Evolutionary conservation across 768 basidiomycete species (phyloP), one percentile per base, ranked within the genome.

Genomic region (Pleurotus citrinopileatus): DNA sequence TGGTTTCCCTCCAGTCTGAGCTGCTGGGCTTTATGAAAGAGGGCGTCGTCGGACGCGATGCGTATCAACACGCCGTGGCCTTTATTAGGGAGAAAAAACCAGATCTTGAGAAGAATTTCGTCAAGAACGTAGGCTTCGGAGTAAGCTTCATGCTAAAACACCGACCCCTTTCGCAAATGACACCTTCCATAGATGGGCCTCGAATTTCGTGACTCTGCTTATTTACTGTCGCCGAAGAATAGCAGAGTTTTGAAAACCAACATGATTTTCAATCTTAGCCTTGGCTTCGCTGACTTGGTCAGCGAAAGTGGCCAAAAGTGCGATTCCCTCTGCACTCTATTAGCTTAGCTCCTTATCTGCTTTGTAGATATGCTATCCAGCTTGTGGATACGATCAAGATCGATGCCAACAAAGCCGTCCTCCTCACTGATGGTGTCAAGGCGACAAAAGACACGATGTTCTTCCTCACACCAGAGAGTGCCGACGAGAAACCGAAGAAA

Each of bases 151-250:
- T 54, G 27, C 12, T 40, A 32, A 26, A 25, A n/a, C n/a, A n/a
- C n/a, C 36, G 26, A 8, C 29, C 9, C 37, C 5, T 44, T 52
- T 26, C 42, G 32, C n/a, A n/a, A 54, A 25, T 51, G 42, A 27
- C 23, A 44, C 52, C 19, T 53, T 37, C 13, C n/a, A n/a, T 53
- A 98, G 95, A 98, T 87, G 67, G 96, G 96, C 4, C 83, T 98
- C 65, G 96, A 99, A 67, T 98, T 95, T 72, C 84, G 94, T 37
- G 96, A 99, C 65, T 83, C 87, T 8, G 75, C 84, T 0, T 97
- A 94, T 66, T 71, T 94, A 10, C 73, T 98, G 32, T 88, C 87
- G 3, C 58, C 84, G 6, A 98, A 96, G 73, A 96, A 92, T 62
- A 71, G 71, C 5, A 84, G 87, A 8, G 71, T 70, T 12, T 66